Percentiles rank a stretch among this genome's conserved stretches.
These are phyloP conservation scores for Apiotrichum domesticum DNA, from an alignment of 1,284 basidiomycete species.

Conservation along the genomic window DNA sequence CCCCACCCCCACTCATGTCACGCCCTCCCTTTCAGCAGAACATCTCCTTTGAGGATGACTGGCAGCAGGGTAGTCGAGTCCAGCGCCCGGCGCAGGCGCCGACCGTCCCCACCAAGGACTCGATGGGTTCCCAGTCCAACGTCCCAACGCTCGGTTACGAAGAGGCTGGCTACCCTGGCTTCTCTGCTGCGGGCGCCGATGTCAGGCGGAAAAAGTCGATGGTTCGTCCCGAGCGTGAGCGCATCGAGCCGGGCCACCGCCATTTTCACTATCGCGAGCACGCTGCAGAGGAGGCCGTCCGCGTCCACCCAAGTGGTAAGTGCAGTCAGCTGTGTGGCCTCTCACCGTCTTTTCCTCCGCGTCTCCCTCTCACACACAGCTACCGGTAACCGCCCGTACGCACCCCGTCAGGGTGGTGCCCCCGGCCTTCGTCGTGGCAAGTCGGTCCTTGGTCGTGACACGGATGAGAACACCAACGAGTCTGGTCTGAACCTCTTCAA, in stretches of 20 bases:
- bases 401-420: conserved; percentile 34
- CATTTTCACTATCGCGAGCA: conserved; percentile 93
- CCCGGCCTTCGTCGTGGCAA: conserved; percentile 67
- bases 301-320: conserved; percentile 72
- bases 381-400: conserved; percentile 74
- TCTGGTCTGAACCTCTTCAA: conserved; percentile 82
- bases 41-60: conserved; percentile 35
- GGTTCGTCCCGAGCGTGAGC: conserved; percentile 88
- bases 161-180: conserved; percentile 35
- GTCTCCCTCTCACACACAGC: conserved; percentile 48
- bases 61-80: too few relatives aligned
- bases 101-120: conserved; percentile 29
- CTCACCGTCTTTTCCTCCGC: too few relatives aligned
- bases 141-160: conserved; percentile 27
- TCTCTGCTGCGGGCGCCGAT: conserved; percentile 38
- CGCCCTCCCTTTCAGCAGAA: conserved; percentile 31
- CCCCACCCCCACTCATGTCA: conserved; percentile 24
- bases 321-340: conserved; percentile 18
- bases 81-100: conserved; percentile 8
- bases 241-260: conserved; percentile 90
- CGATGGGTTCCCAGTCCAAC: conserved; percentile 16
- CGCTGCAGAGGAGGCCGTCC: conserved; percentile 71
- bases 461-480: conserved; percentile 81
- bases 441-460: conserved; percentile 77
- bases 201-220: conserved; percentile 83